phyloP scores from a whole-genome alignment of 2,329 filamentous ascomycete genomes.

The Trichoderma semiorbis region DNA sequence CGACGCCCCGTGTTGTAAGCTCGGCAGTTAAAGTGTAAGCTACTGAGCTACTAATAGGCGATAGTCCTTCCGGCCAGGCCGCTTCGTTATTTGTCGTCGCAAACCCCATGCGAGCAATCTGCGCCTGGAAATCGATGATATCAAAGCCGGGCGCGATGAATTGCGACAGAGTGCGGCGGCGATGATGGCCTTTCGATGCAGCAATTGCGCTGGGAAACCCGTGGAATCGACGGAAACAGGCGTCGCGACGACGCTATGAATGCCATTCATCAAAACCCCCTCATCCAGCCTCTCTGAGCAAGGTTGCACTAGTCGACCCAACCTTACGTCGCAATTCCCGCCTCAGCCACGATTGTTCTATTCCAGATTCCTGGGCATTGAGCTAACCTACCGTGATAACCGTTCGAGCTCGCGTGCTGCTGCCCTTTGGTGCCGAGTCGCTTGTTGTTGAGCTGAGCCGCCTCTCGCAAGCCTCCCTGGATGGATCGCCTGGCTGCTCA shows the following conservation, averaged over 20 bases:
- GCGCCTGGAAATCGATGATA: not conserved
- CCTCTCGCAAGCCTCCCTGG: not conserved
- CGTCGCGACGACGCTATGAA: not conserved
- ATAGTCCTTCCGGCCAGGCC: conserved; percentile 11
- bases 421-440: not conserved
- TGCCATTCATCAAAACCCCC: not conserved
- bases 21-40: conserved; percentile 13
- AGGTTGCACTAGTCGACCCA: not conserved
- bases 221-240: not conserved
- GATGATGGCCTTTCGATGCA: not conserved
- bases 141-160: not conserved
- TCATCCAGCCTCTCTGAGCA: conserved; percentile 6
- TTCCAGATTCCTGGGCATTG: not conserved
- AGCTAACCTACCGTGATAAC: not conserved
- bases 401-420: not conserved
- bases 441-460: not conserved
- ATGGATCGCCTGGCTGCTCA: not conserved
- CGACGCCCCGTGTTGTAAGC: conserved; percentile 5
- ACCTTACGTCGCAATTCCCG: not conserved
- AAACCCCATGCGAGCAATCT: not conserved
- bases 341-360: conserved; percentile 4
- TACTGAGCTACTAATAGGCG: conserved; percentile 15
- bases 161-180: not conserved
- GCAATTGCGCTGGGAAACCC: not conserved
- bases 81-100: not conserved